Base-by-base conservation (phyloP, 257 asterid genomes). In the Ligustrum vulgare region DNA sequence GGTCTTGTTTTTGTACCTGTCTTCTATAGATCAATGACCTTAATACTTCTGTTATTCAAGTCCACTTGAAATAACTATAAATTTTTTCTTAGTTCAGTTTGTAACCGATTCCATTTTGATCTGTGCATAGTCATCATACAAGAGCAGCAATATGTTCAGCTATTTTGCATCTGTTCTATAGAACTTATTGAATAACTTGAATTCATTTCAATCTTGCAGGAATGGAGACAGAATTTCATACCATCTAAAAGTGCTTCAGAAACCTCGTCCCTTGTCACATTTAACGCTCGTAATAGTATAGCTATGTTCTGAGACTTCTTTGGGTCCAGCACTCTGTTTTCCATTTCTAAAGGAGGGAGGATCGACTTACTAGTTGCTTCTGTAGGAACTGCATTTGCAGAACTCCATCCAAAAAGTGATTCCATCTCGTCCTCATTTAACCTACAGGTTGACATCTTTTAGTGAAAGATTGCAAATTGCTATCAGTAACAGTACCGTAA, bases 301-400 rank as follows among this genome's bases (percentile, higher is more conserved):
- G 99, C 98, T 51, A 95, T 93, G 84, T 95, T 95, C 73, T 95
- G 99, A 0, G 99, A 93, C 81, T 95, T 95, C 93, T 95, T 95
- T 0, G 99, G 98, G 77, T 95, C 99, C 65, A 95, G 80, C 20
- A 95, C 97, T 84, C 96, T 87, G 70, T 84, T 89, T 80, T 90
- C 98, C 81, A 83, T 89, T 77, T 91, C 94, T 72, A 69, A 69
- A 28, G 84, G 81, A 22, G 92, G 85, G 75, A 78, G 80, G 56
- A 72, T 81, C 2, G 88, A 34, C 85, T 84, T 91, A 80, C 82
- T 82, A 2, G 83, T 76, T n/a, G 86, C 85, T 70, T 93, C 97
- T 76, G 86, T 91, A 3, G 90, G 80, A 54, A 31, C 90, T 31
- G 95, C 84, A 81, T 80, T 89, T 32, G 86, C 83, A 2, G 97